Evolutionary conservation across 1,284 basidiomycete genomes (phyloP).

Genomic region (Cerioporus squamosus): DNA sequence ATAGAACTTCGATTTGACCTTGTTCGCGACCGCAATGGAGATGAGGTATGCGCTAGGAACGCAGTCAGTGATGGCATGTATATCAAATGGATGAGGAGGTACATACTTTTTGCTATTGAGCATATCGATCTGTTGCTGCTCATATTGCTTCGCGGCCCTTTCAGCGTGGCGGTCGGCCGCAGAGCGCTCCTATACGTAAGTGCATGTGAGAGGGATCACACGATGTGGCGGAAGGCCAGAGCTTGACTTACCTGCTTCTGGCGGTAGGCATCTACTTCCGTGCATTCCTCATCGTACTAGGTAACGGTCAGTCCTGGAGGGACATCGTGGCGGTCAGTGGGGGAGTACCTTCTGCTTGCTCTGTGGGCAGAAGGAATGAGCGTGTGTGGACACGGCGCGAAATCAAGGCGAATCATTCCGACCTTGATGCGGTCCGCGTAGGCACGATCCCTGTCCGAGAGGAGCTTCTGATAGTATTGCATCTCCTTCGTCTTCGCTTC

Average conservation of each 20-base stretch:
- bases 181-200: conserved; percentile 55
- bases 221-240: conserved; percentile 5
- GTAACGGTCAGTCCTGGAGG: conserved; percentile 11
- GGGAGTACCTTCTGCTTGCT: conserved; percentile 69
- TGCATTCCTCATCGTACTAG: conserved; percentile 80
- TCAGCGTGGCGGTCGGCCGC: conserved; percentile 78
- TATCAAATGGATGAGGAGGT: neutral
- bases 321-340: neutral
- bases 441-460: conserved; percentile 69
- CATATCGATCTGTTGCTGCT: conserved; percentile 78
- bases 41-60: conserved; percentile 67
- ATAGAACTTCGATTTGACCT: conserved; percentile 71
- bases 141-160: conserved; percentile 70
- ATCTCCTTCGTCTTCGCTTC: conserved; percentile 75
- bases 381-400: neutral
- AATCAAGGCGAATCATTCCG: conserved; percentile 1
- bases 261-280: conserved; percentile 68
- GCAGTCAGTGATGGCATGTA: neutral
- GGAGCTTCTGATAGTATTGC: conserved; percentile 71
- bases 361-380: conserved; percentile 39
- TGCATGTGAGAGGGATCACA: neutral
- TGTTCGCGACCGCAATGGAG: conserved; percentile 70
- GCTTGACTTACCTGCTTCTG: conserved; percentile 68
- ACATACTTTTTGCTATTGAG: conserved; percentile 78
- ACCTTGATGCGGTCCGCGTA: conserved; percentile 76